Conservation (phyloP, 176 grass and related monocot species). For the Aegilops umbellulata region DNA sequence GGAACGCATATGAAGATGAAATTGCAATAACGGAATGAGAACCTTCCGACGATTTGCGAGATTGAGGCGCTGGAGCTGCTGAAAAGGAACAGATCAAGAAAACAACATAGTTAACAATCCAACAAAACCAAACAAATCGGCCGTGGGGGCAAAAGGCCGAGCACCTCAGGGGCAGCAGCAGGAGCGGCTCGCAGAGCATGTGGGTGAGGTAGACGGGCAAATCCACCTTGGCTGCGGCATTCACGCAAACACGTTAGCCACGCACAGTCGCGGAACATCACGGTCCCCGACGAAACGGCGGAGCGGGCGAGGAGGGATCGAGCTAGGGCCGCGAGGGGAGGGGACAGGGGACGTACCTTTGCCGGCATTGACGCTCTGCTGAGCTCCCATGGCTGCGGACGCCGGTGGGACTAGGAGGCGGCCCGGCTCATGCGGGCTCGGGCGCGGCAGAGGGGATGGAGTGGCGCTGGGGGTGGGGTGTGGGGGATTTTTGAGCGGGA, state of each 20-base stretch:
- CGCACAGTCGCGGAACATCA: neutral
- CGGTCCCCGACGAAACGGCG: neutral
- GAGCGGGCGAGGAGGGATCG: neutral
- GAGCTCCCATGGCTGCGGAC: slow-evolving; percentile 74
- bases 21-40: no score
- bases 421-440: slow-evolving; percentile 26
- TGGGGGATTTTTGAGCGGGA: slow-evolving; percentile 30
- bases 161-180: slow-evolving; percentile 71
- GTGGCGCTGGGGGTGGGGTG: neutral
- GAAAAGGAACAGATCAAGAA: slow-evolving; percentile 28
- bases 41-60: slow-evolving; percentile 87
- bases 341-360: slow-evolving; percentile 56
- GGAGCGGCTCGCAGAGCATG: slow-evolving; percentile 66
- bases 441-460: neutral
- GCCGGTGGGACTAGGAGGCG: slow-evolving; percentile 4
- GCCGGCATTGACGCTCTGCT: slow-evolving; percentile 91
- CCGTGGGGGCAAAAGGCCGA: neutral
- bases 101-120: slow-evolving; percentile 1
- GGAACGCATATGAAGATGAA: no score
- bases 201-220: slow-evolving; percentile 76
- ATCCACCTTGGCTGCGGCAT: slow-evolving; percentile 82
- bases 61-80: slow-evolving; percentile 45
- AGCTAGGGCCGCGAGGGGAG: neutral
- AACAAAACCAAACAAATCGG: neutral
- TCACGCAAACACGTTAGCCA: slow-evolving; percentile 40